Conservation (phyloP, 345 rosid genomes). For the Eucalyptus regnans region DNA sequence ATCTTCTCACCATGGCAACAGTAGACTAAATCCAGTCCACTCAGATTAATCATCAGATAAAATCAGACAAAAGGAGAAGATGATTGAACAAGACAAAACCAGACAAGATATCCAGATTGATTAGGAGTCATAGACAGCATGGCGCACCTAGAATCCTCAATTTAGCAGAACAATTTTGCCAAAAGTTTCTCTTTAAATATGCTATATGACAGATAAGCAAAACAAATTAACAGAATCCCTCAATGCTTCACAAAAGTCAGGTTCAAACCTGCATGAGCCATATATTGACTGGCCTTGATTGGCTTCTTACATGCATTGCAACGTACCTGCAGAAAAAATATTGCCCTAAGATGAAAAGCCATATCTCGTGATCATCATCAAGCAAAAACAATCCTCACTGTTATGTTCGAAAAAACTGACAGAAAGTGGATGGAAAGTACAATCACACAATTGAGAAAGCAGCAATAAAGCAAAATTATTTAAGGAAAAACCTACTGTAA, state of each 20-base stretch:
- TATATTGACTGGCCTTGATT: conserved; percentile 49
- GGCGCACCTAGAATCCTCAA: not conserved
- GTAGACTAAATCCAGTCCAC: not conserved
- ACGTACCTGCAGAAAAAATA: conserved; percentile 23
- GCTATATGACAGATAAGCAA: not conserved
- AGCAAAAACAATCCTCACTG: not conserved
- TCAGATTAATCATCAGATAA: not conserved
- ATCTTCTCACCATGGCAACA: not conserved
- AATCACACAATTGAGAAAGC: not conserved
- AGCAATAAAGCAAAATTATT: not conserved
- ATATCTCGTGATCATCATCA: not conserved
- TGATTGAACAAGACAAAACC: not conserved
- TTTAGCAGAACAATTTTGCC: not conserved
- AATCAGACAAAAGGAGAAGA: not conserved
- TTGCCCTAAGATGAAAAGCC: not conserved
- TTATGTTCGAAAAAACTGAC: not conserved
- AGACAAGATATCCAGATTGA: not conserved
- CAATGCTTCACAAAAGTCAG: not conserved
- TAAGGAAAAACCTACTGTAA: not conserved
- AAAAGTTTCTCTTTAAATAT: not conserved
- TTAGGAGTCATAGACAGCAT: not conserved
- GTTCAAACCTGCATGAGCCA: conserved; percentile 51
- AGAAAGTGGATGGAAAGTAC: not conserved
- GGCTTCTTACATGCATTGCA: conserved; percentile 77
- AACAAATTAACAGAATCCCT: not conserved